Evolutionary conservation across 495 filamentous ascomycete genomes (phyloP), one percentile per base, ranked within the genome.

Genomic region (Ramalina intermedia): DNA sequence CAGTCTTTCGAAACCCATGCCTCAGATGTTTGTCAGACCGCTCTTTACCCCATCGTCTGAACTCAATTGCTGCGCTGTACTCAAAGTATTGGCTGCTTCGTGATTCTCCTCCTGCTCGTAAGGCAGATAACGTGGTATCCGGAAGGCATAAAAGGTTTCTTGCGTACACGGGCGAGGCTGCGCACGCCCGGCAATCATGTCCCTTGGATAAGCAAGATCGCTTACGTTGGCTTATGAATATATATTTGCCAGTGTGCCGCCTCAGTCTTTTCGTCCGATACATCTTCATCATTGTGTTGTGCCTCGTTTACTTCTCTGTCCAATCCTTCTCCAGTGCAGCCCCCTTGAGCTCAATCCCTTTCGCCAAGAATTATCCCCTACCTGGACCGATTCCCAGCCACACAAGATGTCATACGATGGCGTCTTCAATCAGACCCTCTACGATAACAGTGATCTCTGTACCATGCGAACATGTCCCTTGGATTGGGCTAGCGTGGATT

Each of bases 391-490:
- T 33, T 16, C 14, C 36, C 37, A 6, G 4, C 44, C 14, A 23
- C 14, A 16, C 21, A 37, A 13, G 20, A 26, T 33, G 21, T 23
- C 14, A 33, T 33, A 13, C 16, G 24, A 26, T 33, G 21, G n/a
- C 14, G 16, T 33, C 21, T 47, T 52, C 43, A 52, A 52, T 38
- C 17, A 26, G 16, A 52, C 49, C 8, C 42, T 47, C 18, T 38
- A 37, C 16, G 40, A 52, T 16, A 37, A 50, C 12, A 20, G 41
- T 17, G 17, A 51, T 27, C 57, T 55, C 43, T 69, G 66, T 49
- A 69, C 65, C 12, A n/a, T 68, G 20, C 43, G 58, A 16, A 66
- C 57, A 17, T 73, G 70, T 50, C 61, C 63, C 18, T 14, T 69
- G n/a, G 52, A 48, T n/a, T 45, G 61, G 21, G 62, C 59, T 4